Conservation (phyloP, 768 basidiomycete species). For the Basidioascus undulatus region DNA sequence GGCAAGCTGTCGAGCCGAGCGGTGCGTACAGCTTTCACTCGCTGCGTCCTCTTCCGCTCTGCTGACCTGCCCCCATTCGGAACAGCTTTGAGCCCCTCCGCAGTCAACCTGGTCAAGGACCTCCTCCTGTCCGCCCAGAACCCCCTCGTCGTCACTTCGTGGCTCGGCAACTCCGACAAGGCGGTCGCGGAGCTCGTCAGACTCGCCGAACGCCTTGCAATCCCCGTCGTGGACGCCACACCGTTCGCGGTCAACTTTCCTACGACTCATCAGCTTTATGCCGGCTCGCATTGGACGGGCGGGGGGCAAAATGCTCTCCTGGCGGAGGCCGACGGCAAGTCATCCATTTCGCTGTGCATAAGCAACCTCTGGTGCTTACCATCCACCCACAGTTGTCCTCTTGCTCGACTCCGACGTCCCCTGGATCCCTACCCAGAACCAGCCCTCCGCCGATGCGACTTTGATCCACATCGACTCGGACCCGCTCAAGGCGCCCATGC, state of each 20-base stretch:
- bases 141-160: neutral
- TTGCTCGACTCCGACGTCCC: neutral
- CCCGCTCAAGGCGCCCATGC: neutral
- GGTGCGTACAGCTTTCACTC: no score
- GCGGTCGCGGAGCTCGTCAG: neutral
- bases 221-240: neutral
- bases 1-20: no score
- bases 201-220: neutral
- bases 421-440: neutral
- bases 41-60: no score
- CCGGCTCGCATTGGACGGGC: neutral
- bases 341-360: no score
- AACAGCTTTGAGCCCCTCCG: no score
- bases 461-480: neutral
- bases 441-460: neutral
- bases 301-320: neutral
- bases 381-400: no score
- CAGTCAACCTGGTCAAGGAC: neutral
- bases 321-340: neutral
- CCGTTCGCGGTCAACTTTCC: neutral
- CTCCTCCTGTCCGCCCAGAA: neutral
- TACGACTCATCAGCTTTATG: neutral
- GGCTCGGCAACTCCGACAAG: neutral
- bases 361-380: no score
- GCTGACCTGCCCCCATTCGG: no score